Base-by-base conservation (phyloP, 1,139 yeast species). In the Candida neerlandica region DNA sequence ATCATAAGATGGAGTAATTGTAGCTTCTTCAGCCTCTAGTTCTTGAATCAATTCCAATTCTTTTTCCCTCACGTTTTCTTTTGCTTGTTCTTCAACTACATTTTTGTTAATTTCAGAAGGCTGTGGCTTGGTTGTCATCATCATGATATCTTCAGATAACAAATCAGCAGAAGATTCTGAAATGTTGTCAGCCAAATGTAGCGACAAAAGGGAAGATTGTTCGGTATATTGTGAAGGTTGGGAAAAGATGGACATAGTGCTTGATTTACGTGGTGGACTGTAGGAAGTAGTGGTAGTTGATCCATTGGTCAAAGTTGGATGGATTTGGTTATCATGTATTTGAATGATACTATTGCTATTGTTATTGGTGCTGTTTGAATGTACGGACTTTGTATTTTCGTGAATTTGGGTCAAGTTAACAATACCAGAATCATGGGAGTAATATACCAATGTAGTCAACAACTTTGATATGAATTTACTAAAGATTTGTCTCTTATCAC, bases 381-480 rank as follows among this genome's bases (percentile, higher is more conserved):
- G n/a, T n/a, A n/a, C n/a, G n/a, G n/a, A 18, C 4, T 34, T 34
- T 34, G n/a, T 23, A 16, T 34, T 18, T 16, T 34, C 38, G 9
- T 34, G 38, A 18, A 34, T 15, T 18, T 34, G 38, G 5, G 38
- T 5, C 4, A 34, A 5, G n/a, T 37, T 37, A 46, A 42, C 11
- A 32, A 23, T 11, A 41, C 50, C n/a, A 10, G 44, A 43, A 15
- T 59, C 62, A 27, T 49, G 35, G 6, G 55, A 46, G 32, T 54
- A 46, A 16, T 52, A 48, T 5, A 58, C 44, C 32, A 65, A 52
- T 10, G 56, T 41, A 41, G 56, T 57, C 14, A 65, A 54, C 15
- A 63, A 40, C 29, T 55, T 55, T 5, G 64, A 51, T 39, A 58
- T 51, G 39, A 63, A 63, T 12, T 49, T 51, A 27, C 52, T 53